These are phyloP conservation scores for Podosphaera aphanis DNA, from an alignment of 2,329 filamentous ascomycete genomes.

Conservation along the genomic window DNA sequence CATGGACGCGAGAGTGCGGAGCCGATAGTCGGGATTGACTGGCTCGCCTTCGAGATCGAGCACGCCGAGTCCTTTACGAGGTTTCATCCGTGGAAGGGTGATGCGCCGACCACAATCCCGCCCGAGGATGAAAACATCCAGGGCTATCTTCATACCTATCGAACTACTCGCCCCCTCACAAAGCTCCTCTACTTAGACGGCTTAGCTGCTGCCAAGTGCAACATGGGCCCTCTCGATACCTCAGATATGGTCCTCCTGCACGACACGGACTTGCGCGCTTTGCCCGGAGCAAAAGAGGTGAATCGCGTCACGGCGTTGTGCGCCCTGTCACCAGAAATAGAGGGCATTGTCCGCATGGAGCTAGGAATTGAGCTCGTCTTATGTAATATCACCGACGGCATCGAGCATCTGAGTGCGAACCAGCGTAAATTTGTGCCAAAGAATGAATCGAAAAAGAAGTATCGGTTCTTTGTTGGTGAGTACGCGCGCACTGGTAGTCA, in stretches of 20 bases:
- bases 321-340: conserved; percentile 26
- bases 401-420: conserved; percentile 9
- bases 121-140: too few species aligned
- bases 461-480: conserved; percentile 3
- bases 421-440: conserved; percentile 3
- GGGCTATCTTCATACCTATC: conserved; percentile 46
- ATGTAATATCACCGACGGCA: conserved; percentile 29
- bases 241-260: conserved; percentile 34
- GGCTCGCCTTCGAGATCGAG: conserved; percentile 57
- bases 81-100: too few species aligned
- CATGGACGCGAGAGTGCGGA: conserved; percentile 35
- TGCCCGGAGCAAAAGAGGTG: too few species aligned
- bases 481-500: conserved; percentile 20
- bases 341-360: conserved; percentile 44
- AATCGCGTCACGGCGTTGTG: conserved; percentile 18
- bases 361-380: conserved; percentile 47
- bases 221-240: conserved; percentile 41
- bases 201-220: conserved; percentile 40
- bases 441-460: background rate
- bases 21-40: conserved; percentile 32
- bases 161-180: conserved; percentile 29
- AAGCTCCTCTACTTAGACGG: conserved; percentile 47
- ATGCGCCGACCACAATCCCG: too few species aligned
- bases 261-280: background rate
- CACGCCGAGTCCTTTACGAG: conserved; percentile 38